phyloP scores from a whole-genome alignment of 2,329 filamentous ascomycete species.

The Xenoacremonium recifei region DNA sequence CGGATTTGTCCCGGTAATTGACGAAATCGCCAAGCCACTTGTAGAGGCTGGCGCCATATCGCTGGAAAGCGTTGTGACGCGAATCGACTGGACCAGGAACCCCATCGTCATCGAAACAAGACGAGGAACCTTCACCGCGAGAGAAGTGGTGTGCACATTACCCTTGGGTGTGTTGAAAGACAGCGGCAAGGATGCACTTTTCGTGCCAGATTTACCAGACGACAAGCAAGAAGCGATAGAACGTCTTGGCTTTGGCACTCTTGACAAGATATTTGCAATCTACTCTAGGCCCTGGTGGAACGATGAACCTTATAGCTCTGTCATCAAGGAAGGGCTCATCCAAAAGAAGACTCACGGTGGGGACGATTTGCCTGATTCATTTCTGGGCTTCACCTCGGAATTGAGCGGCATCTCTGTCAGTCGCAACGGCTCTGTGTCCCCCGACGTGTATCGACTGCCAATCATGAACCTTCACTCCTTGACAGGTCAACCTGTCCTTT shows the following conservation, averaged over 20 bases:
- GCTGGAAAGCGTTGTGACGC: background rate
- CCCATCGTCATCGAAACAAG: background rate
- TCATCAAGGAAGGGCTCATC: background rate
- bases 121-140: background rate
- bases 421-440: background rate
- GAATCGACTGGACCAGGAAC: background rate
- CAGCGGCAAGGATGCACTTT: background rate
- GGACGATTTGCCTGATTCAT: background rate
- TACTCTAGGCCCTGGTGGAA: background rate
- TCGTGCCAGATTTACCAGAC: background rate
- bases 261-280: background rate
- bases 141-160: background rate
- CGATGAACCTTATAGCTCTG: background rate
- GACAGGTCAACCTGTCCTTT: background rate
- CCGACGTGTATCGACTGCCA: background rate
- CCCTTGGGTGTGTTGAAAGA: background rate
- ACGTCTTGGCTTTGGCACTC: background rate
- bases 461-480: background rate
- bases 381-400: background rate
- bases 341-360: background rate
- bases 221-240: background rate
- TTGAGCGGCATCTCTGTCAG: background rate
- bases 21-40: background rate
- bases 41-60: background rate
- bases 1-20: too few species aligned